These are phyloP conservation scores for Mortierella claussenii DNA, from an alignment of 192 early-diverging fungal species.

Conservation along the genomic window DNA sequence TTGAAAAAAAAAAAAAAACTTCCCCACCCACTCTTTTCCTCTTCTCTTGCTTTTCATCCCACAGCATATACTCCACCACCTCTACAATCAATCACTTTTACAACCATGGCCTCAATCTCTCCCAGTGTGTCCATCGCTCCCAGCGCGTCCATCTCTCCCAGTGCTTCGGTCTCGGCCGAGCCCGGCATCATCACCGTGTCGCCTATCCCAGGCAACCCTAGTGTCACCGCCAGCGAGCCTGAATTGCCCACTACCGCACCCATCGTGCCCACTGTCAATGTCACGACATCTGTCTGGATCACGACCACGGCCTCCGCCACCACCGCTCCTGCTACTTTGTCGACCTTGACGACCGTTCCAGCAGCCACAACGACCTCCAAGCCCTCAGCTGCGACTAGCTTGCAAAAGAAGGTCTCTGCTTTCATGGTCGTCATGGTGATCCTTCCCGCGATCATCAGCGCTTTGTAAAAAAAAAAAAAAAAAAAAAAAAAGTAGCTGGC, in stretches of 20 bases:
- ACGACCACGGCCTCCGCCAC: background rate
- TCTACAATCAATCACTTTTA: background rate
- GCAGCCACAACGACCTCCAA: constrained; percentile 3
- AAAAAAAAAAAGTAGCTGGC: background rate
- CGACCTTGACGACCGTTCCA: background rate
- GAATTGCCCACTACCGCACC: constrained; percentile 7
- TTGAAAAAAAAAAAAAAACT: too few relatives aligned
- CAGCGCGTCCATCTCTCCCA: background rate
- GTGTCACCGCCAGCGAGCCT: background rate
- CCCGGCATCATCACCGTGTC: background rate
- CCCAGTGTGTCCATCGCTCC: background rate
- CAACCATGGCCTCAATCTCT: background rate
- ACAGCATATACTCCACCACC: background rate
- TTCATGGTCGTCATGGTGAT: constrained; percentile 20
- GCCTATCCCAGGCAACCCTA: background rate
- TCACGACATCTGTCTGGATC: background rate
- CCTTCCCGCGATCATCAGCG: constrained; percentile 34
- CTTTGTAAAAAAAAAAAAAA: constrained; percentile 17
- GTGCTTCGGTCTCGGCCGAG: background rate
- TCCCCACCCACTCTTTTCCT: background rate
- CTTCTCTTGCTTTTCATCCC: background rate
- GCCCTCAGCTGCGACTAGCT: constrained; percentile 15
- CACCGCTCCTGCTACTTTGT: background rate
- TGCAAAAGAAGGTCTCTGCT: constrained; percentile 30
- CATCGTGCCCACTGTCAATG: background rate